These are phyloP conservation scores for Talaromyces pinophilus DNA, from an alignment of 2,329 filamentous ascomycete genomes.

Conservation along the genomic window DNA sequence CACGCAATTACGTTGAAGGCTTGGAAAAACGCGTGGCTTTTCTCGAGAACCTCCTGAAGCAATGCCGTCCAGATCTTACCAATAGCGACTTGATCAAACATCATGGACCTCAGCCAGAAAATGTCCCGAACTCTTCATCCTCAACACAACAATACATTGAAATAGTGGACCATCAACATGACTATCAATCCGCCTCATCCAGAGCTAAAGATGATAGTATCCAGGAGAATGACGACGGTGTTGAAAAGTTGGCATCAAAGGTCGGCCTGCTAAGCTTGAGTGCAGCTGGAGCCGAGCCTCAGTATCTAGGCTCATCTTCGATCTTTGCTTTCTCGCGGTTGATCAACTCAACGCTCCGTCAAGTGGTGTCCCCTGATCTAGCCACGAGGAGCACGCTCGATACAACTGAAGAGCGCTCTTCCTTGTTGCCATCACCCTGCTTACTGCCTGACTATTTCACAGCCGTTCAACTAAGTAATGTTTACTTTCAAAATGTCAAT, in stretches of 20 bases:
- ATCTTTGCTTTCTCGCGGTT: slow-evolving; percentile 33
- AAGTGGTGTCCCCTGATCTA: neutral
- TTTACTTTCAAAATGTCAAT: slow-evolving; percentile 43
- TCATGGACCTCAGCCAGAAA: neutral
- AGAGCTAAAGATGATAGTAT: neutral
- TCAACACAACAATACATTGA: neutral
- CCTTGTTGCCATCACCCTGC: slow-evolving; percentile 6
- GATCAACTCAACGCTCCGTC: slow-evolving; percentile 25
- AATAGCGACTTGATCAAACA: slow-evolving; percentile 1
- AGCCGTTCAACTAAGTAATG: slow-evolving; percentile 26
- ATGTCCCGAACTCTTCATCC: neutral
- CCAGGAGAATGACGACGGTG: neutral
- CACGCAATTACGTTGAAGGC: slow-evolving; percentile 36
- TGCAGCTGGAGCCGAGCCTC: slow-evolving; percentile 27
- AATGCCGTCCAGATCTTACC: slow-evolving; percentile 24
- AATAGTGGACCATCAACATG: neutral
- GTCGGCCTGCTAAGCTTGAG: slow-evolving; percentile 5
- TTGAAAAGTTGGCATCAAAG: slow-evolving; percentile 11
- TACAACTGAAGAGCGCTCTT: neutral
- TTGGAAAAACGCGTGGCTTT: slow-evolving; percentile 32
- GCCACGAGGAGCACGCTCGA: neutral
- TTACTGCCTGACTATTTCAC: slow-evolving; percentile 25
- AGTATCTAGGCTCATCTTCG: slow-evolving; percentile 34
- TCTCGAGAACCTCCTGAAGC: slow-evolving; percentile 27
- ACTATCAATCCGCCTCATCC: neutral